Evolutionary conservation across 1,139 yeast genomes (phyloP).

Genomic region (Martiniozyma asiatica): DNA sequence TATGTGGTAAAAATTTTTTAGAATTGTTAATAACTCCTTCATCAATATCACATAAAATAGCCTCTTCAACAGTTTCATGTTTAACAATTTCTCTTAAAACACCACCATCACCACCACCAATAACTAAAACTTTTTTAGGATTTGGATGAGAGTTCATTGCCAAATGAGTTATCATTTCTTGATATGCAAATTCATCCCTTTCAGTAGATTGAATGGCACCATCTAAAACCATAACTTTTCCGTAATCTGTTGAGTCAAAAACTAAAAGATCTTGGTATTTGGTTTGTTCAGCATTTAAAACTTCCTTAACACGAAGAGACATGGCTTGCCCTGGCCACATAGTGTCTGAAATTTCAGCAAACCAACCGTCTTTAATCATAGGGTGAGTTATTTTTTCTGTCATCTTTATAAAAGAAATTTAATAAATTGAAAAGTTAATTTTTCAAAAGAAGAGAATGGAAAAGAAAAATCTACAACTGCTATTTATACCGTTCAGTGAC

Average conservation of each 20-base stretch:
- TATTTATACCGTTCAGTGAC: no score
- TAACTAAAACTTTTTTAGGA: constrained; percentile 80
- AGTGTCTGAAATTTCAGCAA: constrained; percentile 74
- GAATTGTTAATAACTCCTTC: constrained; percentile 78
- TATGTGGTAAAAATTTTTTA: constrained; percentile 72
- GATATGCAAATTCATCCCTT: constrained; percentile 83
- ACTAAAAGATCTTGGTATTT: constrained; percentile 76
- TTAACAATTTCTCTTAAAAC: constrained; percentile 86
- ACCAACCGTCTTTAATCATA: constrained; percentile 64
- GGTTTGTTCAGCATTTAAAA: constrained; percentile 66
- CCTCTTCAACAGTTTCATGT: constrained; percentile 72
- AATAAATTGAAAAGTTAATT: not conserved
- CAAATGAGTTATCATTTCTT: constrained; percentile 85
- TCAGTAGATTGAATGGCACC: constrained; percentile 86
- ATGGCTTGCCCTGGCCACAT: constrained; percentile 94
- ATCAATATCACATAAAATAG: constrained; percentile 84
- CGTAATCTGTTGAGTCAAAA: constrained; percentile 63
- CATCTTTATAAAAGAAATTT: no score
- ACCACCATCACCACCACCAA: constrained; percentile 98
- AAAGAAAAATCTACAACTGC: no score
- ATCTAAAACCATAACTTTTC: constrained; percentile 75
- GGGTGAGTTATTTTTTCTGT: constrained; percentile 18
- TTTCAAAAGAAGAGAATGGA: not conserved
- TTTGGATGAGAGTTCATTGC: constrained; percentile 83
- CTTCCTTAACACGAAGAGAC: constrained; percentile 70